These are phyloP conservation scores for Phytophthora cryptogea DNA, from an alignment of 352 stramenopile genomes.

Conservation along the genomic window DNA sequence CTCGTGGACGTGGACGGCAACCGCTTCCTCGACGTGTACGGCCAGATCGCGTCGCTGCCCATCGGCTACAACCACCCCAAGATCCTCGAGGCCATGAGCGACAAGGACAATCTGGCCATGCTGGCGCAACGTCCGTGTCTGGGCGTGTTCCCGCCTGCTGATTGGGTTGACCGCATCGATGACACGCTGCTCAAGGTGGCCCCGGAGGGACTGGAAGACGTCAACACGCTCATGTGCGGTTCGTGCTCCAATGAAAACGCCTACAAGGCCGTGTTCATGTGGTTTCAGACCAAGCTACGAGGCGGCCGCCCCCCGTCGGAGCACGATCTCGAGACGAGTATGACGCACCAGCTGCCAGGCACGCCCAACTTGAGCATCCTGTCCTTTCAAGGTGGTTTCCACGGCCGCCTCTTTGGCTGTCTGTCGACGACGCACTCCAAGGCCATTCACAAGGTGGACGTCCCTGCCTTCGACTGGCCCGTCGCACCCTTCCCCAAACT, in stretches of 20 bases:
- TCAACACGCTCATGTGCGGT: slow-evolving; percentile 89
- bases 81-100: slow-evolving; percentile 63
- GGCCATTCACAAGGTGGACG: slow-evolving; percentile 87
- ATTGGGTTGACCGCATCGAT: slow-evolving; percentile 77
- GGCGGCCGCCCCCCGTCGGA: slow-evolving; percentile 59
- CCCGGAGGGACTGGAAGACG: slow-evolving; percentile 57
- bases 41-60: slow-evolving; percentile 82
- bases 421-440: slow-evolving; percentile 87
- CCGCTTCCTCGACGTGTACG: slow-evolving; percentile 83
- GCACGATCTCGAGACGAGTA: slow-evolving; percentile 70
- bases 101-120: slow-evolving; percentile 66
- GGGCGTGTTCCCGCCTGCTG: slow-evolving; percentile 71
- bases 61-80: slow-evolving; percentile 89
- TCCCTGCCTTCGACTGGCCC: slow-evolving; percentile 84
- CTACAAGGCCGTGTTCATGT: slow-evolving; percentile 90
- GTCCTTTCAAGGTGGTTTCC: slow-evolving; percentile 85
- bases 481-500: slow-evolving; percentile 76
- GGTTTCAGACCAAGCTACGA: slow-evolving; percentile 78
- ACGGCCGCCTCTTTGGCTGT: slow-evolving; percentile 78
- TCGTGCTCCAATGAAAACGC: slow-evolving; percentile 89
- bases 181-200: slow-evolving; percentile 64
- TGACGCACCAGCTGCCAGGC: slow-evolving; percentile 69
- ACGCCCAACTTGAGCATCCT: slow-evolving; percentile 79
- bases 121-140: slow-evolving; percentile 78
- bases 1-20: slow-evolving; percentile 87